Evolutionary conservation across 495 filamentous ascomycete genomes (phyloP), one percentile per base, ranked within the genome.

Genomic region (Xylaria castorea): DNA sequence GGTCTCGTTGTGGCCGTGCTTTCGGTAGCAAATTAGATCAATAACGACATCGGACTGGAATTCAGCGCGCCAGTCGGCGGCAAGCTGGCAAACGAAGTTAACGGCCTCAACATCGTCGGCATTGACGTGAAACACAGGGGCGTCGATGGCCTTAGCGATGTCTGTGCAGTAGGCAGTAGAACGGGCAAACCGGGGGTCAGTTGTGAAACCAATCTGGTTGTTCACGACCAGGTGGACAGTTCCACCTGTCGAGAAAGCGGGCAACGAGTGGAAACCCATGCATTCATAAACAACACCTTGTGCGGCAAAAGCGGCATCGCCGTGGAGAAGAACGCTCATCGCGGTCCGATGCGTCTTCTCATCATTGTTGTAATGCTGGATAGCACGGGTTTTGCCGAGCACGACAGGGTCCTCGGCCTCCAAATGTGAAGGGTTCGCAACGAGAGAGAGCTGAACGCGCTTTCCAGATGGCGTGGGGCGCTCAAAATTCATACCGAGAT

Each of bases 191-290:
- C 96, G 94, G 75, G 96, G 96, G 81, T 99, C 96, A n/a, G 96
- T 99, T 68, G 96, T 99, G 88, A 99, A 99, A 81, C 96, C 96
- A 81, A 99, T 99, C 87, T 99, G 96, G 88, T 99, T 99, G 90
- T 99, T 99, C 75, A 98, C 94, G 62, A 99, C 90, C 74, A 99
- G 86, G 84, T 99, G 96, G 80, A 99, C 94, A 65, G 96, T 99
- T 77, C 96, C 96, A 77, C 96, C 96, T 65, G 97, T 98, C 30
- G 95, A 97, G 86, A 97, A 99, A 53, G 92, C 92, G 40, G 96
- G 96, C 12, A 99, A 90, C 34, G 93, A 90, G 84, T 97, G 92
- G 90, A 99, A 97, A 71, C 96, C 96, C 87, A 99, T 92, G 72
- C 95, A 98, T 85, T 99, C 96, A 83, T 99, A 99, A 62, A 99